These are phyloP conservation scores for Microascus cirrosus DNA, from an alignment of 2,329 filamentous ascomycete genomes.

Conservation along the genomic window DNA sequence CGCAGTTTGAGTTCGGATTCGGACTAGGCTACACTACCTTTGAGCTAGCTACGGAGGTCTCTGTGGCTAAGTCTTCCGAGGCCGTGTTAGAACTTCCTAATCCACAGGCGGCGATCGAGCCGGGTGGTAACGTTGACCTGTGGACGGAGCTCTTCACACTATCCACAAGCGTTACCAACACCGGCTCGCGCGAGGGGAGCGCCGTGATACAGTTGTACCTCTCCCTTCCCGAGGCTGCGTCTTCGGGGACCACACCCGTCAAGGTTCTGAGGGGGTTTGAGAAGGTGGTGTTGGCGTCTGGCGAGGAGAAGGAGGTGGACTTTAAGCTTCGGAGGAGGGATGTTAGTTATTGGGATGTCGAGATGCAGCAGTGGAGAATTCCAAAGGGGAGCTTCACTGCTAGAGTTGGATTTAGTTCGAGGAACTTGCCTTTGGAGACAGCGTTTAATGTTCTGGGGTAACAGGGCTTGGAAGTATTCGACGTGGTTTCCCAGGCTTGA, in stretches of 20 bases:
- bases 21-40: constrained; percentile 77
- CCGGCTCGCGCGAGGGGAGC: constrained; percentile 51
- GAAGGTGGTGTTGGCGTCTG: constrained; percentile 41
- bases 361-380: constrained; percentile 44
- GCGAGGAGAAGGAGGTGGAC: constrained; percentile 37
- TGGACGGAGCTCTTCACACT: constrained; percentile 62
- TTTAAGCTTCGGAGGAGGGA: constrained; percentile 48
- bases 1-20: constrained; percentile 72
- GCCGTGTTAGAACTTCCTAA: constrained; percentile 56
- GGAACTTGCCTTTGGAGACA: constrained; percentile 13
- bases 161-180: constrained; percentile 62
- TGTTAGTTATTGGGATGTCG: constrained; percentile 49
- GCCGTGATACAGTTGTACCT: constrained; percentile 73
- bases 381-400: constrained; percentile 34
- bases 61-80: constrained; percentile 30
- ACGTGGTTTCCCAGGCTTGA: too few relatives aligned
- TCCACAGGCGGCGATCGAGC: constrained; percentile 44
- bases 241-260: too few relatives aligned
- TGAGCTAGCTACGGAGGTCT: constrained; percentile 54
- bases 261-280: constrained; percentile 58
- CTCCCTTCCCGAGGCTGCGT: too few relatives aligned
- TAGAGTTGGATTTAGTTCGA: constrained; percentile 48
- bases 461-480: too few relatives aligned
- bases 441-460: too few relatives aligned
- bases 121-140: constrained; percentile 54